Base-by-base conservation (phyloP, 1,139 yeast genomes). In the Trichomonascaceae sp. region DNA sequence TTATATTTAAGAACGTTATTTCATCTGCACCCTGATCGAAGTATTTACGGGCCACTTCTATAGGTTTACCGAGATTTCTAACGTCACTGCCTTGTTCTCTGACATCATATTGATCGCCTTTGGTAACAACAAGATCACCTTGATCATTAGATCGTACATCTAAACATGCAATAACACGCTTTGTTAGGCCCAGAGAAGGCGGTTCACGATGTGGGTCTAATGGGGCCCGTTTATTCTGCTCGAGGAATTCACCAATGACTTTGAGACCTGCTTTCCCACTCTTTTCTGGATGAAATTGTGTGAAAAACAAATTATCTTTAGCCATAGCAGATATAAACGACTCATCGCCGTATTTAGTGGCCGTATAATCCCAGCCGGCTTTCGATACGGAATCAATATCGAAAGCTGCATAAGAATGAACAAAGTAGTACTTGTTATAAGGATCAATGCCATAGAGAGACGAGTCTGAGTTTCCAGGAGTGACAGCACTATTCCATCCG, bases 221-320 rank as follows among this genome's bases (percentile, higher is more conserved):
- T 17, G 15, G 49, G 43, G 63, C 60, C 53, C 55, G 54, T 53
- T 62, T 57, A 48, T 59, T 56, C 51, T 83, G 85, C 47, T 77
- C 76, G 60, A 93, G 74, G 66, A 93, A 93, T 32, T 87, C 79
- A 57, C 80, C 78, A 56, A 93, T 78, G 7, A 91, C 83, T 58
- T 81, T 79, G 48, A 93, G 74, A 47, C 99, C 99, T 8, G 96
- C 96, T 46, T 75, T 69, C 10, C 99, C 99, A 1, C 96, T 87
- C 70, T 93, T 93, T 69, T 93, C 99, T 6, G 99, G 99, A 70
- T 93, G 99, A 71, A 93, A 93, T 70, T 93, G 99, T 1, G 98
- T 93, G 47, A 97, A 96, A 70, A 93, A 87, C 19, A 91, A 76
- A 59, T 89, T 90, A 56, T 78, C 87, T 64, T 78, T 84, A 22